A percentile compares a stretch with the other conserved stretches of the same genome.
phyloP scores from a whole-genome alignment of 2,329 filamentous ascomycete species.

The Fusarium verrucosum region DNA sequence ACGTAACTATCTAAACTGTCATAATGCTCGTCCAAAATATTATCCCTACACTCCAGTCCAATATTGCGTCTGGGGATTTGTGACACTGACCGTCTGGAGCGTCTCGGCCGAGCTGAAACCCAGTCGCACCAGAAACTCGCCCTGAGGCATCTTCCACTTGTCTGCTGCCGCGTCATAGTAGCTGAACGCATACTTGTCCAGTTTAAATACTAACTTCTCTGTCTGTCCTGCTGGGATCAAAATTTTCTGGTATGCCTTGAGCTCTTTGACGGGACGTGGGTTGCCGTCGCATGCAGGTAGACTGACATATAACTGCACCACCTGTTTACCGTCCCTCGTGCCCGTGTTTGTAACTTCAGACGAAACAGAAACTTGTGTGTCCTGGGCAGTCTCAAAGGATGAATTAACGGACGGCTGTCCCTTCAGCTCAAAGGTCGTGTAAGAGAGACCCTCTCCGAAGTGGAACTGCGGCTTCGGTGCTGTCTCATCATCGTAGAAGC shows the following conservation, averaged over 20 bases:
- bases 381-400: rapidly evolving
- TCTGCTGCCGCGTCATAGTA: background rate
- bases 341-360: background rate
- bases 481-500: background rate
- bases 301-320: background rate
- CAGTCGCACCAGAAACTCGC: background rate
- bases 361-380: background rate
- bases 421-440: background rate
- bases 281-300: background rate
- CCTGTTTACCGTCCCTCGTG: background rate
- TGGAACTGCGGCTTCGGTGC: background rate
- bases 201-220: background rate
- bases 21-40: rapidly evolving
- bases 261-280: background rate
- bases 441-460: conserved; percentile 3
- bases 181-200: conserved; percentile 13
- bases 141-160: background rate
- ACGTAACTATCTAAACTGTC: background rate
- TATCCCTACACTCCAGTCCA: background rate
- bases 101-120: background rate
- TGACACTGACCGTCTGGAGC: background rate
- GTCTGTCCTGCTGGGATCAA: rapidly evolving
- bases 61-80: background rate
- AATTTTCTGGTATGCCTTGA: background rate
- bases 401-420: rapidly evolving